Evolutionary conservation across 176 grass and related monocot genomes (phyloP).

Genomic region (Hordeum vulgare): MorexV3_pseudomolecules_assembly NC_058519.1:76980781-76981280

Average conservation of each 20-base stretch:
- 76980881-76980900: too few relatives aligned
- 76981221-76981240: background rate
- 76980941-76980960: constrained; percentile 20
- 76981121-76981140: background rate
- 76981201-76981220: background rate
- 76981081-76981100: constrained; percentile 6
- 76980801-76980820: constrained; percentile 46
- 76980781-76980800: constrained; percentile 25
- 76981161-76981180: background rate
- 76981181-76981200: background rate
- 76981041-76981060: background rate
- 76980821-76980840: constrained; percentile 20
- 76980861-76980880: constrained; percentile 22
- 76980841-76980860: background rate
- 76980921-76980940: constrained; percentile 20
- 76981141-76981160: background rate
- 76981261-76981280: background rate
- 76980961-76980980: constrained; percentile 32
- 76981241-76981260: too few relatives aligned
- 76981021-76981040: constrained; percentile 13
- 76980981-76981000: too few relatives aligned
- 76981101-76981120: constrained; percentile 35
- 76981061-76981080: background rate
- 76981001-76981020: constrained; percentile 43
- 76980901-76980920: too few relatives aligned